Conservation (phyloP, 1,284 basidiomycete species). For the Apiotrichum siamense region DNA sequence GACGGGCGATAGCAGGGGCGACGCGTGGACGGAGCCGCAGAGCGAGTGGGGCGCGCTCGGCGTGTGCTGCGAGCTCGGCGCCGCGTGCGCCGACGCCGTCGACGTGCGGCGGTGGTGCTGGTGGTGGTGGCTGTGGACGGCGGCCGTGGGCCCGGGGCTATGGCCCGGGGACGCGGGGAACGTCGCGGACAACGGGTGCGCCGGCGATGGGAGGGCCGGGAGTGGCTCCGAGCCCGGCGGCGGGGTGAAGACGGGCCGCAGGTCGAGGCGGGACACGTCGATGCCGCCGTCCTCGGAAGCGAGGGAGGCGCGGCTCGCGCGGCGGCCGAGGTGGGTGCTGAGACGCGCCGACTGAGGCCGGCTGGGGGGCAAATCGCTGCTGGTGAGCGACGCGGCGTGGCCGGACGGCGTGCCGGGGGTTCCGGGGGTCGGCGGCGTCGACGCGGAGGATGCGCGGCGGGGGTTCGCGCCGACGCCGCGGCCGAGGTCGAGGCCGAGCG, state of each 20-base stretch:
- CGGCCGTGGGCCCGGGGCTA: slow-evolving; percentile 1
- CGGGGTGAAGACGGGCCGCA: slow-evolving; percentile 15
- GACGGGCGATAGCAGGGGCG: slow-evolving; percentile 18
- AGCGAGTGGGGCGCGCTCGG: background rate
- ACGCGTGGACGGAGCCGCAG: slow-evolving; percentile 25
- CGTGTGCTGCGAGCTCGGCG: background rate
- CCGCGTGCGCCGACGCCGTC: background rate
- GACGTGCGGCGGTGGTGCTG: background rate
- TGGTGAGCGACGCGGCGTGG: no score
- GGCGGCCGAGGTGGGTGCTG: background rate
- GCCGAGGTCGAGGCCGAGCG: no score
- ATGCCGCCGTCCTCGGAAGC: slow-evolving; percentile 17
- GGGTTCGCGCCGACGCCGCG: no score
- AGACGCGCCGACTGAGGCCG: no score
- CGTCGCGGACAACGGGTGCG: background rate
- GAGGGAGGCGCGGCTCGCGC: no score
- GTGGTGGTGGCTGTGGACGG: background rate
- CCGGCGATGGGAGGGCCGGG: slow-evolving; percentile 1
- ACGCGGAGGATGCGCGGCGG: no score
- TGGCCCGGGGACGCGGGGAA: slow-evolving; percentile 14
- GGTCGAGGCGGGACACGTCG: slow-evolving; percentile 31
- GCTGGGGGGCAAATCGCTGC: no score
- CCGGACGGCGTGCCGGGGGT: no score
- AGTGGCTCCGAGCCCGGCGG: slow-evolving; percentile 14
- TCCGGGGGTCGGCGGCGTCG: no score